A percentile compares a stretch with the other conserved stretches of the same genome.
Conservation (phyloP, 2,329 filamentous ascomycete genomes). For the Gnomoniopsis sp. region DNA sequence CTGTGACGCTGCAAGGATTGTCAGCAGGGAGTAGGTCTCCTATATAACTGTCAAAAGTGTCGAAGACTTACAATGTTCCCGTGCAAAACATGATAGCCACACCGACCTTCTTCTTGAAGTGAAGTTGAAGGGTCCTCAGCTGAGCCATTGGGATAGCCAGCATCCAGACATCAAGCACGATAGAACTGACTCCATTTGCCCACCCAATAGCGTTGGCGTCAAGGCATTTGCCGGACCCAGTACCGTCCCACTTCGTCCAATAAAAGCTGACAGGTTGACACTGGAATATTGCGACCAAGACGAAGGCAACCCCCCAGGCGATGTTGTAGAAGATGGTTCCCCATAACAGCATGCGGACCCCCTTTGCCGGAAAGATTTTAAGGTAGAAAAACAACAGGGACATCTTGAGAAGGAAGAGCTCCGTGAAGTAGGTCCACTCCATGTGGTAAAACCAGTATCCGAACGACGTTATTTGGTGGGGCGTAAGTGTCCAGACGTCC, state of each 20-base stretch:
- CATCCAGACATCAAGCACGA: conserved; percentile 39
- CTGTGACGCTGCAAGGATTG: conserved; percentile 25
- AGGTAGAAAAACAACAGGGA: conserved; percentile 19
- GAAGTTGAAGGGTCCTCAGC: conserved; percentile 36
- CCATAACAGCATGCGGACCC: conserved; percentile 10
- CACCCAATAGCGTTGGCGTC: conserved; percentile 47
- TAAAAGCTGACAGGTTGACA: conserved; percentile 48
- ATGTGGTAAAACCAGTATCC: conserved; percentile 40
- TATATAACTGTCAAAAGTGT: too few species aligned
- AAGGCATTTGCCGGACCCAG: conserved; percentile 44
- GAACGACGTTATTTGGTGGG: conserved; percentile 29
- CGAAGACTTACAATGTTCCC: conserved; percentile 31
- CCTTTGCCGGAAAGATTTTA: conserved; percentile 14
- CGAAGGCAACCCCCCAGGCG: conserved; percentile 34
- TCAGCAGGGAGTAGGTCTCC: background rate
- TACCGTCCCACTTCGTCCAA: conserved; percentile 51
- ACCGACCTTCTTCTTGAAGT: conserved; percentile 46
- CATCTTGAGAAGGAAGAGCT: conserved; percentile 14
- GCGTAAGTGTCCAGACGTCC: conserved; percentile 21
- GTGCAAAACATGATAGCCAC: conserved; percentile 43
- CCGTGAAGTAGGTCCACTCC: conserved; percentile 26
- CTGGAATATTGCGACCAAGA: conserved; percentile 44
- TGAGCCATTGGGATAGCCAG: conserved; percentile 41
- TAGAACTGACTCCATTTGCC: conserved; percentile 46
- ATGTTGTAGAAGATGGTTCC: conserved; percentile 10